These are phyloP conservation scores for Metschnikowia cerradonensis DNA, from an alignment of 805 yeast species.

Conservation along the genomic window DNA sequence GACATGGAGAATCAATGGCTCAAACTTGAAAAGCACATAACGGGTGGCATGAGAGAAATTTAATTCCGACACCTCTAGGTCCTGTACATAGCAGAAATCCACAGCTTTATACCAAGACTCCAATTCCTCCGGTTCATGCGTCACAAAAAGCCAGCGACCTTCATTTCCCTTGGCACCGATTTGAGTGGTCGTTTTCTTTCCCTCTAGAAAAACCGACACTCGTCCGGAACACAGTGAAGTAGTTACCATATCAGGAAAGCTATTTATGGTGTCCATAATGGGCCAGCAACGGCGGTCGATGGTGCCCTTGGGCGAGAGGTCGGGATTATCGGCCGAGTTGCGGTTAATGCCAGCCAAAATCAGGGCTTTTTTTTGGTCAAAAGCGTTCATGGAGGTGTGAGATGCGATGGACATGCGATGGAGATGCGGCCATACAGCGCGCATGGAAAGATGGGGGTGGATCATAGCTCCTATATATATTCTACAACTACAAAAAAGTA, in stretches of 20 bases:
- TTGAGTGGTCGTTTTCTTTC: constrained; percentile 45
- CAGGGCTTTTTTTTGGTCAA: constrained; percentile 60
- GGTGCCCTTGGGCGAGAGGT: constrained; percentile 83
- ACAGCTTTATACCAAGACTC: constrained; percentile 44
- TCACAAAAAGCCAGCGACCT: constrained; percentile 79
- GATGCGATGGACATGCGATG: not conserved
- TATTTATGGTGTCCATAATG: constrained; percentile 62
- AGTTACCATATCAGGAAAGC: constrained; percentile 65
- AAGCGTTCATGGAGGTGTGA: constrained; percentile 39
- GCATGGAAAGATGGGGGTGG: not conserved
- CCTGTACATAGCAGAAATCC: constrained; percentile 15
- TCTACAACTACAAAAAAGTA: no score
- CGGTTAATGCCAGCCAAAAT: constrained; percentile 51
- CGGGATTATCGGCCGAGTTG: constrained; percentile 44
- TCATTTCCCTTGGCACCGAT: constrained; percentile 84
- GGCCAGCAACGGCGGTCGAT: constrained; percentile 75
- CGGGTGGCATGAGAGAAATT: constrained; percentile 26
- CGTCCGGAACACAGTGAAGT: constrained; percentile 89
- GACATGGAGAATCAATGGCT: constrained; percentile 81
- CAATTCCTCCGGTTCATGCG: constrained; percentile 56
- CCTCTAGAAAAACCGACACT: constrained; percentile 78
- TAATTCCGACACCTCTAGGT: not conserved
- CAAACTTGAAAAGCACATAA: constrained; percentile 70
- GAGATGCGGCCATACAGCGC: constrained; percentile 2
- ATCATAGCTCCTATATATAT: no score